phyloP scores from a whole-genome alignment of 1,284 basidiomycete species.

The Salmacisia buchloeana region DNA sequence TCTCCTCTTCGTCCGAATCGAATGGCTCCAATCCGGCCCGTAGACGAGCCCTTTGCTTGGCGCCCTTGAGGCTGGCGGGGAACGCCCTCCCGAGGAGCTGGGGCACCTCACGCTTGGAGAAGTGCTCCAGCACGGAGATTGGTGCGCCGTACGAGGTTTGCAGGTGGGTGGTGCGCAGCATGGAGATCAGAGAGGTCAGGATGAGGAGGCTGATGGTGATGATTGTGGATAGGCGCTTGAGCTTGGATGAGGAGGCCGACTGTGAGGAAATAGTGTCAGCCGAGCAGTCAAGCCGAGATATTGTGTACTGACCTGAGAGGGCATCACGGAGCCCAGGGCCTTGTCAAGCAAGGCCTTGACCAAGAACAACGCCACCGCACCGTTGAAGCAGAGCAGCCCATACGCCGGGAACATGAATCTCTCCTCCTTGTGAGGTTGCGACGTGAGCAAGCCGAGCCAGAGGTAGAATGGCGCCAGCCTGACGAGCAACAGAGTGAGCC shows the following conservation, averaged over 20 bases:
- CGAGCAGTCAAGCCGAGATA: conserved; percentile 56
- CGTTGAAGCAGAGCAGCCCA: conserved; percentile 87
- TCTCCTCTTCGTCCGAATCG: conserved; percentile 20
- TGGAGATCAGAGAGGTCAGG: conserved; percentile 64
- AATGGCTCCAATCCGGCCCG: conserved; percentile 22
- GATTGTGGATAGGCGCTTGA: conserved; percentile 63
- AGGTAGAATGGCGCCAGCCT: conserved; percentile 80
- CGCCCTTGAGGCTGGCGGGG: conserved; percentile 18
- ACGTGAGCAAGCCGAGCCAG: conserved; percentile 73
- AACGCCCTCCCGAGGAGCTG: conserved; percentile 54
- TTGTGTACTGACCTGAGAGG: conserved; percentile 59
- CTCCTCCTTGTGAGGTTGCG: conserved; percentile 93
- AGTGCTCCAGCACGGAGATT: conserved; percentile 65
- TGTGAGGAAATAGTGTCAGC: neutral
- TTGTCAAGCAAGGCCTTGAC: conserved; percentile 28
- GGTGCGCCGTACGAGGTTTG: conserved; percentile 88
- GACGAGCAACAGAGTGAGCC: conserved; percentile 59
- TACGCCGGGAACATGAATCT: conserved; percentile 96
- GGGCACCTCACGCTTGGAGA: conserved; percentile 75
- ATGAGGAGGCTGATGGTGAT: conserved; percentile 69
- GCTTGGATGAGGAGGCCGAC: conserved; percentile 7
- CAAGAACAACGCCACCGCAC: conserved; percentile 71
- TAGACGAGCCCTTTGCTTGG: conserved; percentile 17
- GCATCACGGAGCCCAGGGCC: neutral
- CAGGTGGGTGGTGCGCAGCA: conserved; percentile 72